Conservation (phyloP, 2,329 filamentous ascomycete genomes). For the Dryadomyces quercus-mongolicae region DNA sequence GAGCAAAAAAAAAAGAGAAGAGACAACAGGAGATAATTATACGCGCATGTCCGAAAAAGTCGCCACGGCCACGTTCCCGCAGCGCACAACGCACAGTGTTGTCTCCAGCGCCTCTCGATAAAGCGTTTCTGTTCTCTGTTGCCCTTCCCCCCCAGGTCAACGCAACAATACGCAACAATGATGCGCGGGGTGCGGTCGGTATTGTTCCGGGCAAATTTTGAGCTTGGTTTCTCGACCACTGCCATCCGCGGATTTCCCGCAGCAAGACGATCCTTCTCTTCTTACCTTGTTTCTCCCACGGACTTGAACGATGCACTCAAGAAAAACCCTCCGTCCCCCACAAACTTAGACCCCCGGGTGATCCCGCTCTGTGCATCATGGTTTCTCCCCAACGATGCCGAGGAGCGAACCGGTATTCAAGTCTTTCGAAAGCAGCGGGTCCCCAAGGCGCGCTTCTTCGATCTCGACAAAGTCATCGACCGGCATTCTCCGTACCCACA, state of each 20-base stretch:
- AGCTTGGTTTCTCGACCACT: conserved; percentile 18
- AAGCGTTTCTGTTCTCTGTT: background rate
- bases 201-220: conserved; percentile 24
- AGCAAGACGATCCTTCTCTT: conserved; percentile 49
- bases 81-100: background rate
- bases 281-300: conserved; percentile 75
- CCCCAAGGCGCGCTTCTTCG: conserved; percentile 86
- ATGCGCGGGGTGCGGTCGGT: conserved; percentile 28
- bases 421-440: conserved; percentile 76
- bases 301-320: conserved; percentile 73
- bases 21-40: background rate
- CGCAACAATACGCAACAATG: background rate
- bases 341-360: conserved; percentile 70
- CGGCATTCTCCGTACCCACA: conserved; percentile 82
- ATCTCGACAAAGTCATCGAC: conserved; percentile 86
- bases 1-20: background rate
- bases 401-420: conserved; percentile 62
- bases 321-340: conserved; percentile 66
- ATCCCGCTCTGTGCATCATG: conserved; percentile 87
- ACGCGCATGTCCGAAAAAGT: background rate
- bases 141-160: too few relatives aligned
- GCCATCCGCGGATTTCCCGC: conserved; percentile 11
- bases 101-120: background rate
- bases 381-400: conserved; percentile 82
- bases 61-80: background rate